Percentiles rank a stretch among this genome's conserved stretches.
These are phyloP conservation scores for Candida insectorum DNA, from an alignment of 805 yeast species.

Conservation along the genomic window DNA sequence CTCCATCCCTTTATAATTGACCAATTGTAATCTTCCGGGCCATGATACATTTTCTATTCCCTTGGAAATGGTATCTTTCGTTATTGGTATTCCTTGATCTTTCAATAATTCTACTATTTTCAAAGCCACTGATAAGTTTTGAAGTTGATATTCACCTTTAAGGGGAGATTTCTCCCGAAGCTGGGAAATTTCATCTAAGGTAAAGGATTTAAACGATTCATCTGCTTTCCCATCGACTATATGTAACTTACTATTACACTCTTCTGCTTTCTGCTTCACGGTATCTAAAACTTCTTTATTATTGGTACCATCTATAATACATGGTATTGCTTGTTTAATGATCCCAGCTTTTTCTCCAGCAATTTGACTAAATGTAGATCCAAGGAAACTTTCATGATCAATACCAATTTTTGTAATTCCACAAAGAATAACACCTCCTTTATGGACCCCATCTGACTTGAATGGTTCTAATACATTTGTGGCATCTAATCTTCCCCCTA, in stretches of 20 bases:
- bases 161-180: constrained; percentile 45
- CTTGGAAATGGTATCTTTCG: constrained; percentile 29
- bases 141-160: constrained; percentile 68
- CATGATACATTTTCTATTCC: constrained; percentile 63
- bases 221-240: constrained; percentile 16
- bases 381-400: constrained; percentile 81
- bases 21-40: constrained; percentile 85
- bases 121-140: constrained; percentile 68
- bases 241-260: constrained; percentile 23
- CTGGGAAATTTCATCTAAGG: constrained; percentile 1
- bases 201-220: neutral
- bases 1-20: constrained; percentile 16
- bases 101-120: constrained; percentile 43
- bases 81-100: constrained; percentile 21
- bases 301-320: constrained; percentile 73
- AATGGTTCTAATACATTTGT: constrained; percentile 63
- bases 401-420: constrained; percentile 83
- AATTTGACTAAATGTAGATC: constrained; percentile 59
- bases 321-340: constrained; percentile 56
- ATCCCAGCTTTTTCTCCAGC: constrained; percentile 88
- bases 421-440: constrained; percentile 49
- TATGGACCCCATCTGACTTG: constrained; percentile 16
- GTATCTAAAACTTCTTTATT: constrained; percentile 45
- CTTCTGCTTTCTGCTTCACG: constrained; percentile 35
- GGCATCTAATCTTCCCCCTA: constrained; percentile 88